Percentiles rank a stretch among this genome's conserved stretches.
phyloP scores from a whole-genome alignment of 169 alveolate species.

The Eimeria tenella region DNA sequence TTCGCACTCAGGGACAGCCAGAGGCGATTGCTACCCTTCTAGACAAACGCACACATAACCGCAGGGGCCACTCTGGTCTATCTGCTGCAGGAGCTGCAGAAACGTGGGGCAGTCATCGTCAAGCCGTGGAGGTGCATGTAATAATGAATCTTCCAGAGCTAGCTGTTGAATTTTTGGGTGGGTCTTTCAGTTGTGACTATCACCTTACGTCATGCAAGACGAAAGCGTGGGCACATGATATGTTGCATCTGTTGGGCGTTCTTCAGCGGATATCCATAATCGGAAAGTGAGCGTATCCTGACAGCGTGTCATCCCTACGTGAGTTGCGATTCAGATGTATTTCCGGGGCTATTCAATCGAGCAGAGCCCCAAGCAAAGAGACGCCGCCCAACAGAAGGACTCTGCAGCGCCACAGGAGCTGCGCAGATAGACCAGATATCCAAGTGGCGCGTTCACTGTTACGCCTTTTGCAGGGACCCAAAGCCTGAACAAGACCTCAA shows the following conservation, averaged over 20 bases:
- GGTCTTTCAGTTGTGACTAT: neutral
- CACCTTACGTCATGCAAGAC: no score
- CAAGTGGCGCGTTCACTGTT: constrained; percentile 78
- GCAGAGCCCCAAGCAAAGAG: constrained; percentile 52
- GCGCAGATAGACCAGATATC: neutral
- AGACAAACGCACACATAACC: constrained; percentile 24
- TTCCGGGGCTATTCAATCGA: constrained; percentile 43
- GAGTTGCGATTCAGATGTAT: constrained; percentile 61
- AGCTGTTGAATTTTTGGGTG: constrained; percentile 92
- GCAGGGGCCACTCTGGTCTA: neutral
- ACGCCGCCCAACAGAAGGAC: constrained; percentile 24
- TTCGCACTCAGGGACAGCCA: constrained; percentile 39
- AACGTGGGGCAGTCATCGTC: constrained; percentile 26
- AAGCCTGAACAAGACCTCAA: constrained; percentile 71
- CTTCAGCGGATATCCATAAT: no score
- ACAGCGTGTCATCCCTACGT: neutral
- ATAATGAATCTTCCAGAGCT: constrained; percentile 94
- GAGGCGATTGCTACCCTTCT: constrained; percentile 57
- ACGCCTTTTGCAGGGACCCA: constrained; percentile 74
- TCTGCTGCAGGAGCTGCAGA: neutral
- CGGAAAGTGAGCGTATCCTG: no score
- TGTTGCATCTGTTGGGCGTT: no score
- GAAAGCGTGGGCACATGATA: no score
- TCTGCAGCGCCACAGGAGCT: neutral
- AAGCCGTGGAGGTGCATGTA: constrained; percentile 87